Evolutionary conservation across 2,329 filamentous ascomycete species (phyloP).

Genomic region (Teratosphaeriaceae sp.): DNA sequence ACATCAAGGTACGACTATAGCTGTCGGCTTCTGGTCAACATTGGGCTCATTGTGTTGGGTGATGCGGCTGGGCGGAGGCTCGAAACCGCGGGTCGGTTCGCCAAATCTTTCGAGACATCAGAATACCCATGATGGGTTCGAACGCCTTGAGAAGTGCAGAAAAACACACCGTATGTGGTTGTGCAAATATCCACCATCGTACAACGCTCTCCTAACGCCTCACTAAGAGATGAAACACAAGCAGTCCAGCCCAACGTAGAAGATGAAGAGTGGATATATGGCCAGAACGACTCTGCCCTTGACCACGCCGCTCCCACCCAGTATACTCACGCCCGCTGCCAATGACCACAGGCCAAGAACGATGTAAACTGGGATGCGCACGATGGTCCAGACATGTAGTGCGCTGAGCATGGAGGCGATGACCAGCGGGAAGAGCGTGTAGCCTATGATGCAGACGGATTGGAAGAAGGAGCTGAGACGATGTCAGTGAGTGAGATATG

Average conservation of each 20-base stretch:
- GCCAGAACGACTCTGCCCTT: conserved; percentile 91
- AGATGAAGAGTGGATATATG: conserved; percentile 90
- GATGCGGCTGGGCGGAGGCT: no score
- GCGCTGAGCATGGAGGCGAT: conserved; percentile 87
- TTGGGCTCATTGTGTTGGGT: no score
- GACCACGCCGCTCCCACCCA: conserved; percentile 90
- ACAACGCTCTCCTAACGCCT: background rate
- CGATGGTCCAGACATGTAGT: conserved; percentile 68
- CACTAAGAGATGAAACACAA: conserved; percentile 90
- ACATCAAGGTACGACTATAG: no score
- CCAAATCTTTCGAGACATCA: no score
- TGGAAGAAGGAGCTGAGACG: conserved; percentile 82
- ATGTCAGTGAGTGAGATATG: conserved; percentile 23
- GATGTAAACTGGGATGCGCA: conserved; percentile 83
- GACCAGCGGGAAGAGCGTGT: conserved; percentile 94
- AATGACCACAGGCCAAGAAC: conserved; percentile 87
- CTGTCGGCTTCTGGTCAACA: no score
- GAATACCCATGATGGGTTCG: no score
- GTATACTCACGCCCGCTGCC: conserved; percentile 89
- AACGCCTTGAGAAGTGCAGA: no score
- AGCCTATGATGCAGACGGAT: conserved; percentile 95
- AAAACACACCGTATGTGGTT: no score
- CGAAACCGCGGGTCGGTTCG: no score
- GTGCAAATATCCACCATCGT: background rate
- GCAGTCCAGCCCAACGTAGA: conserved; percentile 88